Percentiles rank a stretch among this genome's conserved stretches.
Conservation (phyloP, 2,329 filamentous ascomycete species). For the Cladophialophora immunda region DNA sequence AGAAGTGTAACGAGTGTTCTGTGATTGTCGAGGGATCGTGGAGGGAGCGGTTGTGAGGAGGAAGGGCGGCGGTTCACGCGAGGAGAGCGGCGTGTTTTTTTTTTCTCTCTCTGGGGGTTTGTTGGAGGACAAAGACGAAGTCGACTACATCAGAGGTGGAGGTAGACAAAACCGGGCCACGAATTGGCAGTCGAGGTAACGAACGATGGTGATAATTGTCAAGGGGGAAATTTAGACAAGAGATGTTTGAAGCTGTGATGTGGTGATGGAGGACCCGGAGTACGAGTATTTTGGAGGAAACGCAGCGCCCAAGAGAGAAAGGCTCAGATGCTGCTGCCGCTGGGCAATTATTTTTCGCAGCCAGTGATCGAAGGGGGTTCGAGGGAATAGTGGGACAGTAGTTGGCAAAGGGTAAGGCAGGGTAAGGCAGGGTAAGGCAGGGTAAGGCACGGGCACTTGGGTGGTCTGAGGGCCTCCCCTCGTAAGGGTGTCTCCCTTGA, state of each 20-base stretch:
- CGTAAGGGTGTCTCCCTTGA: background rate
- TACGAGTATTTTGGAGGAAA: slow-evolving; percentile 19
- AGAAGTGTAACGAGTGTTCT: slow-evolving; percentile 6
- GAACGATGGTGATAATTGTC: slow-evolving; percentile 16
- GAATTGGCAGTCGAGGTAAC: slow-evolving; percentile 3
- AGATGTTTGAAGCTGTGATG: slow-evolving; percentile 13
- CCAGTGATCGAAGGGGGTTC: slow-evolving; percentile 13
- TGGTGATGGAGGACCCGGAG: slow-evolving; percentile 1
- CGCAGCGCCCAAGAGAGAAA: slow-evolving; percentile 10
- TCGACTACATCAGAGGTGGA: slow-evolving; percentile 23
- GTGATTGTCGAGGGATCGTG: slow-evolving; percentile 7
- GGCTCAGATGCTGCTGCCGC: slow-evolving; percentile 3
- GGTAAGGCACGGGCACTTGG: background rate
- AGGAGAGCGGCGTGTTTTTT: slow-evolving; percentile 18
- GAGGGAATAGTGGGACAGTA: slow-evolving; percentile 10
- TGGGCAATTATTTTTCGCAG: slow-evolving; percentile 19
- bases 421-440: slow-evolving; percentile 1
- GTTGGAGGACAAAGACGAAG: slow-evolving; percentile 22
- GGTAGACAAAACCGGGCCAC: slow-evolving; percentile 4
- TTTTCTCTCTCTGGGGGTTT: slow-evolving; percentile 14
- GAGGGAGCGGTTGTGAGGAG: slow-evolving; percentile 4
- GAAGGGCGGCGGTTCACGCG: background rate
- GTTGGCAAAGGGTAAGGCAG: slow-evolving; percentile 1
- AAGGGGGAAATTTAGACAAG: slow-evolving; percentile 8
- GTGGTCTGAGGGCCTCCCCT: slow-evolving; percentile 10